Evolutionary conservation across 768 basidiomycete species (phyloP).

Genomic region (Mycena indigotica): DNA sequence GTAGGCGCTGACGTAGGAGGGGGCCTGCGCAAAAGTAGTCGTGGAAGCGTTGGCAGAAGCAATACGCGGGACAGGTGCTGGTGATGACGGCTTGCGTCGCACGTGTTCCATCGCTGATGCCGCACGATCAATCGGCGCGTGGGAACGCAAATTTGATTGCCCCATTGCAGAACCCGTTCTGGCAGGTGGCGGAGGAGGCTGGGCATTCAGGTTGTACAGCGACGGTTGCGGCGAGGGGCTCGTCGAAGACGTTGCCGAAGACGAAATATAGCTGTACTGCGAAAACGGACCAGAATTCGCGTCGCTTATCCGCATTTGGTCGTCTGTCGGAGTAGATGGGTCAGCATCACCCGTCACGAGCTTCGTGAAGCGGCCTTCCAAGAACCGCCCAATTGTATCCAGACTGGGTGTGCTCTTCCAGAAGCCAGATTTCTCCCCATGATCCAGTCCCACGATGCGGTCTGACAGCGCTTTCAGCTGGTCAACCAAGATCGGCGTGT

Average conservation of each 20-base stretch:
- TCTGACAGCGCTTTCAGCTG: slow-evolving; percentile 80
- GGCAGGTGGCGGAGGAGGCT: slow-evolving; percentile 44
- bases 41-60: slow-evolving; percentile 55
- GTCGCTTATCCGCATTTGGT: slow-evolving; percentile 36
- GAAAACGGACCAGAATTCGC: slow-evolving; percentile 81
- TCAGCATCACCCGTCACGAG: slow-evolving; percentile 94
- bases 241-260: slow-evolving; percentile 71
- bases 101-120: slow-evolving; percentile 79
- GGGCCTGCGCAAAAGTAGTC: slow-evolving; percentile 50
- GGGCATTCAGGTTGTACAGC: slow-evolving; percentile 38
- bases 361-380: slow-evolving; percentile 90
- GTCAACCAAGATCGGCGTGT: slow-evolving; percentile 64
- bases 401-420: slow-evolving; percentile 94
- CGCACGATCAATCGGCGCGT: slow-evolving; percentile 64
- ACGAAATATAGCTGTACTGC: slow-evolving; percentile 91
- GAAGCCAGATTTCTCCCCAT: slow-evolving; percentile 74
- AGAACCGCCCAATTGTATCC: slow-evolving; percentile 88
- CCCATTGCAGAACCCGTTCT: slow-evolving; percentile 75
- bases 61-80: slow-evolving; percentile 42
- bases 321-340: slow-evolving; percentile 41
- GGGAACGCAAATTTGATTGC: slow-evolving; percentile 43
- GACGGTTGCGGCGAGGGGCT: slow-evolving; percentile 76
- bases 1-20: slow-evolving; percentile 36
- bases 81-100: slow-evolving; percentile 58
- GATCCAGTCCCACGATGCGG: slow-evolving; percentile 71